phyloP scores from a whole-genome alignment of 1,284 basidiomycete species.

The Phylloporus sp. region DNA sequence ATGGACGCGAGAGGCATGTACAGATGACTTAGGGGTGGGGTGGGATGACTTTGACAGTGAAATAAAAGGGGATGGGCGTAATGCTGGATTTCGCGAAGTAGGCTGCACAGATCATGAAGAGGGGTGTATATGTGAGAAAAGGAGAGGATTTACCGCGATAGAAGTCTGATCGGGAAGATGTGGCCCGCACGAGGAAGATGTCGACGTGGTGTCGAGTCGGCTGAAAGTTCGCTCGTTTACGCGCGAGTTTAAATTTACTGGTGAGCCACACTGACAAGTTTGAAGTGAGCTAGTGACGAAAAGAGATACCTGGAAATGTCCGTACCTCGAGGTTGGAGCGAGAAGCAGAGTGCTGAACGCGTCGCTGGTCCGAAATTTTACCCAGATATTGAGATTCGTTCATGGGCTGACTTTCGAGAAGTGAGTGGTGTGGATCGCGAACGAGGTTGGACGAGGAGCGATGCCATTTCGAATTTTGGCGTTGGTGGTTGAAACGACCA shows the following conservation, averaged over 20 bases:
- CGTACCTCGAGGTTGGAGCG: constrained; percentile 14
- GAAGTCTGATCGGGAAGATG: constrained; percentile 7
- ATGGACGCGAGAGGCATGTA: constrained; percentile 7
- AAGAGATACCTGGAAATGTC: not conserved
- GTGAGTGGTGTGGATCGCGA: constrained; percentile 14
- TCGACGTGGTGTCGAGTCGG: constrained; percentile 20
- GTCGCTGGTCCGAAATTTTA: constrained; percentile 8
- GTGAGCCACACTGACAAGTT: constrained; percentile 11
- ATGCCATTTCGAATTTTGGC: constrained; percentile 10
- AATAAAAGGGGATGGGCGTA: not conserved
- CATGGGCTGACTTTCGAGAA: constrained; percentile 1
- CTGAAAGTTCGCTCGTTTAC: constrained; percentile 3
- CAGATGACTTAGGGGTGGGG: constrained; percentile 8
- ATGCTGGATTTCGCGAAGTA: not conserved
- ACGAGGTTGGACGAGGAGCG: constrained; percentile 18
- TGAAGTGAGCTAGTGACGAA: constrained; percentile 11
- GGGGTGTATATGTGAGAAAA: not conserved
- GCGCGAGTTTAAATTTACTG: not conserved
- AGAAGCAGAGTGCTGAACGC: constrained; percentile 8
- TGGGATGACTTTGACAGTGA: constrained; percentile 5
- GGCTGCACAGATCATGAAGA: constrained; percentile 16
- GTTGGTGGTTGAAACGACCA: constrained; percentile 12
- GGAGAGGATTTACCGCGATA: constrained; percentile 15
- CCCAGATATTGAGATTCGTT: not conserved
- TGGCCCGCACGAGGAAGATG: not conserved